These are phyloP conservation scores for Peniophora sp. DNA, from an alignment of 1,284 basidiomycete genomes.

Conservation along the genomic window DNA sequence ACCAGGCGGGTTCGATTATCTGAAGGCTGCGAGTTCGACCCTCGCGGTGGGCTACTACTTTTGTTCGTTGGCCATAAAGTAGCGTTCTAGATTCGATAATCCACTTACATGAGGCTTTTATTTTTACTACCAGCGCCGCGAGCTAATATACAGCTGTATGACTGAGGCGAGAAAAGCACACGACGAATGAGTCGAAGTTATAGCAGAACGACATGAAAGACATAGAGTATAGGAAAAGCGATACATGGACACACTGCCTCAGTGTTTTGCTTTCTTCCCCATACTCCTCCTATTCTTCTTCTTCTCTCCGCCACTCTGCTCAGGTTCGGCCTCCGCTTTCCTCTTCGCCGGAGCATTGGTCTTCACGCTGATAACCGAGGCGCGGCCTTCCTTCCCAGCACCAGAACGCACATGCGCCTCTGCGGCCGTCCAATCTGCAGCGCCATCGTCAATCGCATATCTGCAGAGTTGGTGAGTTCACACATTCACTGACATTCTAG, in stretches of 20 bases:
- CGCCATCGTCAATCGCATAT: conserved; percentile 34
- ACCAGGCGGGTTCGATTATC: too few relatives aligned
- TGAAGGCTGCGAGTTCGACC: conserved; percentile 91
- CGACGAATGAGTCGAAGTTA: too few relatives aligned
- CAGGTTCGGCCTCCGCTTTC: conserved; percentile 15
- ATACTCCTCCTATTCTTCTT: conserved; percentile 1
- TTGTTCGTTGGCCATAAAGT: too few relatives aligned
- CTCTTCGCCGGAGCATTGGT: conserved; percentile 17
- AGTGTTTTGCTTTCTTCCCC: not conserved
- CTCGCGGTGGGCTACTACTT: conserved; percentile 72
- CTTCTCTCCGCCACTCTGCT: conserved; percentile 1
- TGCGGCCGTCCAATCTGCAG: conserved; percentile 32
- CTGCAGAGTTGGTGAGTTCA: conserved; percentile 13
- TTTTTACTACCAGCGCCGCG: too few relatives aligned
- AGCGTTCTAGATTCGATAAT: too few relatives aligned
- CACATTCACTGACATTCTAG: not conserved
- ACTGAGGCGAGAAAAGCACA: too few relatives aligned
- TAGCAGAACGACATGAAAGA: too few relatives aligned
- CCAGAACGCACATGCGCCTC: conserved; percentile 30
- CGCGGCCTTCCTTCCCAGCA: conserved; percentile 22
- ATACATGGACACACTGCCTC: too few relatives aligned
- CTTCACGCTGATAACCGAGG: conserved; percentile 37
- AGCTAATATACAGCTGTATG: too few relatives aligned
- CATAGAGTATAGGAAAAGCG: too few relatives aligned
- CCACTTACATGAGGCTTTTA: too few relatives aligned